A percentile compares a stretch with the other conserved stretches of the same genome.
phyloP scores from a whole-genome alignment of 306 rosid species.

The Vicia sativa region DNA sequence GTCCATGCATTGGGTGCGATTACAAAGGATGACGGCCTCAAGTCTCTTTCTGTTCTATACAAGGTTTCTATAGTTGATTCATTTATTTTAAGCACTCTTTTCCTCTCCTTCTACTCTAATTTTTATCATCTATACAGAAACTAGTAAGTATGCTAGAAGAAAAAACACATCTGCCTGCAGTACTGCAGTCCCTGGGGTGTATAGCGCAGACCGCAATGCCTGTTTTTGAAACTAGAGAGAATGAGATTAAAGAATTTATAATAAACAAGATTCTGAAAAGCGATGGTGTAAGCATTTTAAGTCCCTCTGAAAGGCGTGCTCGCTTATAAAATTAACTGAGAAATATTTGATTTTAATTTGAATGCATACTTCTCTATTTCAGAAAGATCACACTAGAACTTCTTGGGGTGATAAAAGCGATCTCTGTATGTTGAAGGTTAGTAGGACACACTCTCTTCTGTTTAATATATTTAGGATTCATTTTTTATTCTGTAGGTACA shows the following conservation, averaged over 20 bases:
- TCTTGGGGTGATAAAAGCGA: slow-evolving; percentile 91
- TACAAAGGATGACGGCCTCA: slow-evolving; percentile 95
- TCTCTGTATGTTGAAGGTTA: slow-evolving; percentile 84
- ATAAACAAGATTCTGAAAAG: slow-evolving; percentile 66
- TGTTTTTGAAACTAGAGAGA: slow-evolving; percentile 91
- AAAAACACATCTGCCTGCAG: slow-evolving; percentile 81
- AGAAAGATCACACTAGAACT: slow-evolving; percentile 58
- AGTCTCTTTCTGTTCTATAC: slow-evolving; percentile 91
- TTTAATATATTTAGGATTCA: slow-evolving; percentile 29
- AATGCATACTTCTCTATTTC: slow-evolving; percentile 45
- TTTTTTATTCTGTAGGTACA: not conserved
- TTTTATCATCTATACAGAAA: slow-evolving; percentile 58
- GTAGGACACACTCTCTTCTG: slow-evolving; percentile 38
- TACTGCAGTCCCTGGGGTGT: slow-evolving; percentile 96
- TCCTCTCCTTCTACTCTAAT: slow-evolving; percentile 34
- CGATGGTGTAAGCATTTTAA: slow-evolving; percentile 60
- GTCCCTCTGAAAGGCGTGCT: slow-evolving; percentile 19
- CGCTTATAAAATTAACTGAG: slow-evolving; percentile 37
- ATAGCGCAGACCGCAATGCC: slow-evolving; percentile 98
- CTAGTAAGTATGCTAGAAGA: slow-evolving; percentile 93
- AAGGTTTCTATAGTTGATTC: slow-evolving; percentile 67
- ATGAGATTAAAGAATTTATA: slow-evolving; percentile 79
- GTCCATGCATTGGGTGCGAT: slow-evolving; percentile 95
- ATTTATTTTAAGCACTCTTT: slow-evolving; percentile 30
- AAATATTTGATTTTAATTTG: slow-evolving; percentile 40